Base-by-base conservation (phyloP, 2,329 filamentous ascomycete species). In the Aspergillus uvarum region DNA sequence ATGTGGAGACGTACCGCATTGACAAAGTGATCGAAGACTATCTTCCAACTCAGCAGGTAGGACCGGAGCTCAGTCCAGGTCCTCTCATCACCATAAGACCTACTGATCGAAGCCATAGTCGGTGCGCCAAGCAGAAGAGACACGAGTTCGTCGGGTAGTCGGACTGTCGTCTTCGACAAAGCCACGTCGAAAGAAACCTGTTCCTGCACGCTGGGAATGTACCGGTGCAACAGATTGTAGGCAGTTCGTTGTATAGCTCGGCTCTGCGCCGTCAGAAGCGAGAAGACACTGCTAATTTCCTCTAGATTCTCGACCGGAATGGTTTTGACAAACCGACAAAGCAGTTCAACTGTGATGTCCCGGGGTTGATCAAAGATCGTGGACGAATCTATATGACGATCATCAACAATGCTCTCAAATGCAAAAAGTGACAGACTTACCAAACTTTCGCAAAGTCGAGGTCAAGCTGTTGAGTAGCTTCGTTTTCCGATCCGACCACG, bases 11-110 rank as follows among this genome's bases (percentile, higher is more conserved):
- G 63, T 79, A 83, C 82, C 12, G 92, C 87, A 21, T 87, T 86
- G 19, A 82, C 80, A 71, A 94, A 96, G 49, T 94, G 89, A 67
- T 96, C 92, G 71, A 96, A 98, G 0, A 97, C 83, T 1, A 98
- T 81, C 64, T 91, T 86, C 95, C 95, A 99, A 11, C 91, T 90
- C 29, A 96, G 81, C 2, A 99, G 82, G 70, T 97, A 99, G 10
- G 88, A 87, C 55, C 92, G 86, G 51, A 96, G 81, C 0, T 84
- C 72, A 0, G 86, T 79, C 11, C 92, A 92, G 67, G 93, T 89
- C 35, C 72, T 79, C 16, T 85, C 81, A 5, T 87, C 82, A 22
- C 92, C 86, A 38, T 83, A 80, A 8, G 88, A 84, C 51, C 90
- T 86, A 0, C 84, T 81, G 50, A 92, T 85, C 12, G 82, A 81